Base-by-base conservation (phyloP, 208 protist species). In the Acanthamoeba quina region DNA sequence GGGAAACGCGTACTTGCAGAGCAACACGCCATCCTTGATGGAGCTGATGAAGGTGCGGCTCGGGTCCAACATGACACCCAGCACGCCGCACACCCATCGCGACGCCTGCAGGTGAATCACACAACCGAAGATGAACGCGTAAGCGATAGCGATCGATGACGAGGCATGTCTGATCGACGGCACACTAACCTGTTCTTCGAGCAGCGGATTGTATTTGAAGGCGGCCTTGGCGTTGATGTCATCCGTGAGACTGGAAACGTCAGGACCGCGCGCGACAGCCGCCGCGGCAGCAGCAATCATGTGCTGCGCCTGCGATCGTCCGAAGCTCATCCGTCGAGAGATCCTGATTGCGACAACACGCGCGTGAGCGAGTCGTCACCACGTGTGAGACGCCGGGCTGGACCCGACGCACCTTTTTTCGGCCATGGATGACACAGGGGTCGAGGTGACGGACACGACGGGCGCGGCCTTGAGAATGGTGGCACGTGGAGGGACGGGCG, bases 181-280 rank as follows among this genome's bases (percentile, higher is more conserved):
- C 11, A 11, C 10, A 72, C 64, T 11, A 41, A 54, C 78, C 34
- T 86, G 78, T 44, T 92, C 62, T 82, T 96, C 94, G n/a, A 96
- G 47, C 29, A 95, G 85, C 26, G 95, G 95, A 44, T 95, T 95
- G 49, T 93, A 96, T 91, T 96, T 96, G 44, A 96, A 95, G 60
- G 90, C 95, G 26, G 94, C 94, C 76, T 96, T 96, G 5, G 92
- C 94, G 29, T 47, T 37, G 15, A 95, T 82, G 72, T 96, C 95
- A 26, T 66, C 54, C 11, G 95, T 92, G 1, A 96, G 54, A 56
- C 91, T 93, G 10, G 85, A 90, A 7, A 96, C 94, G 2, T 88
- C 56, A 17, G 95, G 93, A 44, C 68, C 68, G 19, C 68, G 41
- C 26, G 24, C 62, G 21, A 41, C 44, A 10, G n/a, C 21, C 5